A percentile compares a stretch with the other conserved stretches of the same genome.
phyloP scores from a whole-genome alignment of 345 rosid species.

The Citrus cavaleriei region DNA sequence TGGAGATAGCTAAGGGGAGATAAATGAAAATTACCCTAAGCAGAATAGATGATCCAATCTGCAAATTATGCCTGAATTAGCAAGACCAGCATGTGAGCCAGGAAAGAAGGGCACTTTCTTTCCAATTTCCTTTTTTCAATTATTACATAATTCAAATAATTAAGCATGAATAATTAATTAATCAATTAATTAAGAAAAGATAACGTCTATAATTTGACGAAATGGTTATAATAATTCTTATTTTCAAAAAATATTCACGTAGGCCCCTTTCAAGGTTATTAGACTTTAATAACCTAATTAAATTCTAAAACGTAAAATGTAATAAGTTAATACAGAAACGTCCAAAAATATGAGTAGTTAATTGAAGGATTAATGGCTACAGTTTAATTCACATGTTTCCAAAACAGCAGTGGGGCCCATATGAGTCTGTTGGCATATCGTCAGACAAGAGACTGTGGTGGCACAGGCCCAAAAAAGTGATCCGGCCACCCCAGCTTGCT shows the following conservation, averaged over 20 bases:
- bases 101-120: constrained; percentile 17
- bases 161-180: neutral
- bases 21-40: too few relatives aligned
- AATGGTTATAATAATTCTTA: too few relatives aligned
- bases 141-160: neutral
- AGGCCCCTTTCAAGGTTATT: too few relatives aligned
- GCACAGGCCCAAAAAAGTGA: neutral
- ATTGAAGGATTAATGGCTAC: neutral
- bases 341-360: constrained; percentile 5
- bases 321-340: neutral
- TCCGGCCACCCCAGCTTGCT: neutral
- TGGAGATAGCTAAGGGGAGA: neutral
- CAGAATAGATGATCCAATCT: neutral
- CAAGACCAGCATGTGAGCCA: constrained; percentile 27
- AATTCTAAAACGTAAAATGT: neutral
- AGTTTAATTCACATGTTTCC: neutral
- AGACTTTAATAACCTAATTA: too few relatives aligned
- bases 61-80: neutral
- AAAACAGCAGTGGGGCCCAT: neutral
- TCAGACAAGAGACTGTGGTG: neutral
- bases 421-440: neutral
- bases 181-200: neutral
- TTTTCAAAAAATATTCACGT: too few relatives aligned
- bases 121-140: constrained; percentile 8
- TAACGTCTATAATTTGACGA: neutral